These are phyloP conservation scores for Eremochloa ophiuroides DNA, from an alignment of 176 grass and related monocot genomes.

Conservation along the genomic window DNA sequence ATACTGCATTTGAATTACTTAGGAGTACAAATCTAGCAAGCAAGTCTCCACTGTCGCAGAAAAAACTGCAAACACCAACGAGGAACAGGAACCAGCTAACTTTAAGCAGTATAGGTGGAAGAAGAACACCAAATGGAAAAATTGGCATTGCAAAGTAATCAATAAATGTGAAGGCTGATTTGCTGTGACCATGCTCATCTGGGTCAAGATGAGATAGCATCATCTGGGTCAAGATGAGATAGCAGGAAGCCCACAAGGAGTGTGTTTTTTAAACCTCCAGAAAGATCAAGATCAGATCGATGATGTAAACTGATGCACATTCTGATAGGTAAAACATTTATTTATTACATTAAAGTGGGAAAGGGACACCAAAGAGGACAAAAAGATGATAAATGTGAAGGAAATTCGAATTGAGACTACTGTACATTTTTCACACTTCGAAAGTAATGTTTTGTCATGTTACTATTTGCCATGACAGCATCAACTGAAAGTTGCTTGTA, in stretches of 20 bases:
- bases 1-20: slow-evolving; percentile 27
- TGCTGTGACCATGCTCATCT: neutral
- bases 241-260: slow-evolving; percentile 10
- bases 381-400: slow-evolving; percentile 6
- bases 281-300: slow-evolving; percentile 3
- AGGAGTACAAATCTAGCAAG: slow-evolving; percentile 45
- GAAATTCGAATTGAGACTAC: slow-evolving; percentile 13
- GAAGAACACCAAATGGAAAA: slow-evolving; percentile 45
- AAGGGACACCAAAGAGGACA: slow-evolving; percentile 10
- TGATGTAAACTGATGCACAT: slow-evolving; percentile 14
- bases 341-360: slow-evolving; percentile 22
- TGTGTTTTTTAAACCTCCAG: slow-evolving; percentile 8
- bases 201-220: slow-evolving; percentile 3
- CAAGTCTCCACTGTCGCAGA: slow-evolving; percentile 50
- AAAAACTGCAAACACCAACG: slow-evolving; percentile 49
- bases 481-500: slow-evolving; percentile 33
- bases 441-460: slow-evolving; percentile 31
- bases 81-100: slow-evolving; percentile 25
- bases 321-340: slow-evolving; percentile 8
- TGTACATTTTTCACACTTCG: neutral
- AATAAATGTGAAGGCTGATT: slow-evolving; percentile 17
- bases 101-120: slow-evolving; percentile 26
- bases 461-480: slow-evolving; percentile 18
- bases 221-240: neutral
- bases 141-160: slow-evolving; percentile 26